Conservation (phyloP, 768 basidiomycete genomes). For the Sistotremastrum niveocremeum region DNA sequence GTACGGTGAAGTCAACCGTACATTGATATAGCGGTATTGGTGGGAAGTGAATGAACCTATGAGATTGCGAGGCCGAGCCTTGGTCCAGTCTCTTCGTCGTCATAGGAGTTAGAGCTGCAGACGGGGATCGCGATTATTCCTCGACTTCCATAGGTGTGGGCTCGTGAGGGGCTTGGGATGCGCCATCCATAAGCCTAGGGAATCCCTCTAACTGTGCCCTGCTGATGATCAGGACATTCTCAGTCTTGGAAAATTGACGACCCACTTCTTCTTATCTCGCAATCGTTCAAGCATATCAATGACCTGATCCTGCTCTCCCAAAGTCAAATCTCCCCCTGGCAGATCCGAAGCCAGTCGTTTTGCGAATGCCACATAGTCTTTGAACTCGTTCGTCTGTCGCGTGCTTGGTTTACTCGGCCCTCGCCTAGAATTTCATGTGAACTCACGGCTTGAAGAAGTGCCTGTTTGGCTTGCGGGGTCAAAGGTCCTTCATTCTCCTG, state of each 20-base stretch:
- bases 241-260: not conserved
- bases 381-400: constrained; percentile 61
- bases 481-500: constrained; percentile 40
- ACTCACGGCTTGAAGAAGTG: constrained; percentile 50
- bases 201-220: too few relatives aligned
- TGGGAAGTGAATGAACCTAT: too few relatives aligned
- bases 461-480: constrained; percentile 49
- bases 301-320: constrained; percentile 58
- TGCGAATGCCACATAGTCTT: constrained; percentile 40
- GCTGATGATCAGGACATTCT: too few relatives aligned
- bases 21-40: too few relatives aligned
- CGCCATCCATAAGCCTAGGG: too few relatives aligned
- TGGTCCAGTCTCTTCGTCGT: too few relatives aligned
- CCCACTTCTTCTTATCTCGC: constrained; percentile 49
- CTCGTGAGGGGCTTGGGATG: too few relatives aligned
- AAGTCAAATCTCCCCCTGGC: constrained; percentile 59
- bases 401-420: not conserved
- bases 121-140: too few relatives aligned
- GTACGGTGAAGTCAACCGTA: too few relatives aligned
- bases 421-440: not conserved
- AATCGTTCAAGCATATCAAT: constrained; percentile 54
- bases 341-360: constrained; percentile 43
- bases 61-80: too few relatives aligned
- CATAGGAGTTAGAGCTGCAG: too few relatives aligned
- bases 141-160: too few relatives aligned